A percentile compares a stretch with the other conserved stretches of the same genome.
phyloP scores from a whole-genome alignment of 257 asterid species.

The Primulina tabacum region DNA sequence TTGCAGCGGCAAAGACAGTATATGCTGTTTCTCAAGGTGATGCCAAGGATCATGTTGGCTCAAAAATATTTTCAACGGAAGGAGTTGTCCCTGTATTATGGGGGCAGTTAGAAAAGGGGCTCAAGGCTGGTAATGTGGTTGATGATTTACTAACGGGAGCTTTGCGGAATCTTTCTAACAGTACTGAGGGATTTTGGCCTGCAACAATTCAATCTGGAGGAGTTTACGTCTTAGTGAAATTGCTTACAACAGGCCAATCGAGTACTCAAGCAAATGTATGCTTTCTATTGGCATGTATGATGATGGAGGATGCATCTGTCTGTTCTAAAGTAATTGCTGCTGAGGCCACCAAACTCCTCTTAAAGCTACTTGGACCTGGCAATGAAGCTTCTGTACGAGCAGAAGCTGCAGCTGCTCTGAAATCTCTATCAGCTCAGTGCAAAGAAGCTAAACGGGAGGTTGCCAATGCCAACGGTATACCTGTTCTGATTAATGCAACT shows the following conservation, averaged over 20 bases:
- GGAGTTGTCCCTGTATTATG: slow-evolving; percentile 97
- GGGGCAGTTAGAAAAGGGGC: slow-evolving; percentile 86
- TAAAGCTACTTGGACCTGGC: slow-evolving; percentile 80
- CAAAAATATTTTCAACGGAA: slow-evolving; percentile 95
- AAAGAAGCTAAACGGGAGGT: slow-evolving; percentile 86
- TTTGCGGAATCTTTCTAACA: slow-evolving; percentile 74
- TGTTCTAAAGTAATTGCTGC: slow-evolving; percentile 75
- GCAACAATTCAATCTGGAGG: slow-evolving; percentile 82
- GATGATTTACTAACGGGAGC: slow-evolving; percentile 92
- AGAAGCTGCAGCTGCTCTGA: slow-evolving; percentile 90
- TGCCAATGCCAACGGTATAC: slow-evolving; percentile 84
- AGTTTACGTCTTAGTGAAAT: slow-evolving; percentile 77
- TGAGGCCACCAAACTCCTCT: slow-evolving; percentile 78
- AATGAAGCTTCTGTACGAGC: slow-evolving; percentile 95
- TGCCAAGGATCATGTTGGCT: slow-evolving; percentile 93
- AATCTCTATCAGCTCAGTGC: slow-evolving; percentile 93
- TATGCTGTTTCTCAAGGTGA: slow-evolving; percentile 96
- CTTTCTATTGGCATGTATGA: slow-evolving; percentile 91
- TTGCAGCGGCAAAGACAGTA: slow-evolving; percentile 96
- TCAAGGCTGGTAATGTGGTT: slow-evolving; percentile 82
- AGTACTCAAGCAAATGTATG: slow-evolving; percentile 95
- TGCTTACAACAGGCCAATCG: slow-evolving; percentile 79
- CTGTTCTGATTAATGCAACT: slow-evolving; percentile 90
- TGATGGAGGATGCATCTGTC: slow-evolving; percentile 92
- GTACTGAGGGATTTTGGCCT: slow-evolving; percentile 98